Base-by-base conservation (phyloP, 2,329 filamentous ascomycete species). In the Endocalyx cinctus region DNA sequence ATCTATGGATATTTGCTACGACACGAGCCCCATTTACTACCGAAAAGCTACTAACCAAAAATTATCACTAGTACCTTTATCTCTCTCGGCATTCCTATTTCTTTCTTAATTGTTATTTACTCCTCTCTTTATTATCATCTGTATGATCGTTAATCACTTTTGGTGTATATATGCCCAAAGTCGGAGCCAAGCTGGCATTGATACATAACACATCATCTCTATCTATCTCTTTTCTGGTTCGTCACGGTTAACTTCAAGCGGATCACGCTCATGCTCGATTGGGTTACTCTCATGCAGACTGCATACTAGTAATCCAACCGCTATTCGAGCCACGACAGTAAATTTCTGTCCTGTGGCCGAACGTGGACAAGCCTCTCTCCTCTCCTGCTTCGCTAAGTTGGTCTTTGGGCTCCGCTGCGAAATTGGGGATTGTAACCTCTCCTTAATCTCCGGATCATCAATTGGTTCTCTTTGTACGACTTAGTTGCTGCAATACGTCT, bases 281-380 rank as follows among this genome's bases (percentile, higher is more conserved):
- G 52, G 54, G 52, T 52, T 52, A 53, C 50, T 35, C 44, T 48
- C 51, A 48, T 54, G 51, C 50, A 56, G 35, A 42, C 52, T 57
- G 54, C 54, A 57, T 52, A 54, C 50, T 52, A 52, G 49, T 48
- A 48, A 48, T 46, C 48, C 45, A 46, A 46, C 47, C 48, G 48
- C 43, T 46, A 58, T 58, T 58, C 54, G 55, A 58, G 55, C 55
- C 55, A 58, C 55, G 55, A 58, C 55, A 58, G 41, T 45, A 47
- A 47, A 38, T 46, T 52, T 42, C 45, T 38, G 42, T 47, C 38
- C 43, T 52, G 46, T 47, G 47, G 46, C 46, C 50, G 46, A 48
- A 52, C 50, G 50, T 55, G 52, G 50, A 55, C 55, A 53, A 55
- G 52, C 45, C 40, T 47, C 45, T 47, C 44, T 30, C 43, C 35